Conservation (phyloP, 2,329 filamentous ascomycete species). For the Neofusicoccum parvum region DNA sequence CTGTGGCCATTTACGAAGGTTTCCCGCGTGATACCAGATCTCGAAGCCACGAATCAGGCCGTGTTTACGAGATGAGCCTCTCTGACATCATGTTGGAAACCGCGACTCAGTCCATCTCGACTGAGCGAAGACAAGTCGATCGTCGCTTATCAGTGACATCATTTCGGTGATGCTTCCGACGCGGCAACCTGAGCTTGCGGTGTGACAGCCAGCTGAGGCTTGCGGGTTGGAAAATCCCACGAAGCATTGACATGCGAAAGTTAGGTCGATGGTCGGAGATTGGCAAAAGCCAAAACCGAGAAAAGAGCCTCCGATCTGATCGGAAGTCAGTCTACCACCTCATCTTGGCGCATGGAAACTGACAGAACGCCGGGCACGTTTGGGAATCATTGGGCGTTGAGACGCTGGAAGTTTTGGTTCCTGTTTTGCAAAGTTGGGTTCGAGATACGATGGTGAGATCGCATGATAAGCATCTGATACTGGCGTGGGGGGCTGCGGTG, state of each 20-base stretch:
- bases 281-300: too few relatives aligned
- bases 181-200: too few relatives aligned
- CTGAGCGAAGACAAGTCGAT: neutral
- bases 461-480: neutral
- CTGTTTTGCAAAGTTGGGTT: neutral
- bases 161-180: neutral
- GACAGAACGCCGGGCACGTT: neutral
- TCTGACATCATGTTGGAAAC: too few relatives aligned
- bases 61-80: too few relatives aligned
- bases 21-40: too few relatives aligned
- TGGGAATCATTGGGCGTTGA: neutral
- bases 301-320: too few relatives aligned
- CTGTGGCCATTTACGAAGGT: too few relatives aligned
- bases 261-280: constrained; percentile 1
- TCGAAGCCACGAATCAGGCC: too few relatives aligned
- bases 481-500: neutral
- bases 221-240: too few relatives aligned
- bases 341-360: neutral
- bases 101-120: too few relatives aligned
- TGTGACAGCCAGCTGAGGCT: too few relatives aligned
- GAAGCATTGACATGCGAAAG: neutral
- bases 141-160: neutral
- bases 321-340: neutral
- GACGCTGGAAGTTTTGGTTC: neutral
- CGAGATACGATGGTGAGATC: neutral